phyloP scores from a whole-genome alignment of 169 alveolate genomes.

The Plasmodium chabaudi region DNA sequence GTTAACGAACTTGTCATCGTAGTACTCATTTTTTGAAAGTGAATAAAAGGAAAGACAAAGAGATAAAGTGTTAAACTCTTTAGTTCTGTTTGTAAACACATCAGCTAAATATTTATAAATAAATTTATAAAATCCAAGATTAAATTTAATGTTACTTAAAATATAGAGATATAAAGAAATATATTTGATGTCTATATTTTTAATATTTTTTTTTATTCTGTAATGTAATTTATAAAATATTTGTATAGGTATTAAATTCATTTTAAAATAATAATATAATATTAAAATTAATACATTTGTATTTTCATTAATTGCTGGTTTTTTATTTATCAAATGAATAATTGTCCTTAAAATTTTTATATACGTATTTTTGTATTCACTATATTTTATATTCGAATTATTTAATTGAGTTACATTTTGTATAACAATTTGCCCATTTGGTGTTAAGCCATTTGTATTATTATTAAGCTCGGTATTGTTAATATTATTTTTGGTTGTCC shows the following conservation, averaged over 20 bases:
- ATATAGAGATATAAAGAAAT: conserved; percentile 36
- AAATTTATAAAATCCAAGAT: conserved; percentile 28
- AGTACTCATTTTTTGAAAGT: conserved; percentile 29
- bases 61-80: conserved; percentile 34
- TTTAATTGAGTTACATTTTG: background rate
- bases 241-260: conserved; percentile 66
- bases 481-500: too few species aligned
- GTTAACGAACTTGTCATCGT: conserved; percentile 23
- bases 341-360: conserved; percentile 42
- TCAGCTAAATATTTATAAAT: conserved; percentile 18
- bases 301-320: conserved; percentile 10
- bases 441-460: too few species aligned
- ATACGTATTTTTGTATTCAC: conserved; percentile 39
- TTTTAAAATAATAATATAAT: conserved; percentile 34
- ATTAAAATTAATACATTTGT: conserved; percentile 41
- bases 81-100: conserved; percentile 8
- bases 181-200: conserved; percentile 35
- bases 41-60: conserved; percentile 50
- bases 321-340: conserved; percentile 30
- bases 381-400: background rate
- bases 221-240: conserved; percentile 49
- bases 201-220: conserved; percentile 51
- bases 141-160: conserved; percentile 39
- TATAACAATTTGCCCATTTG: too few species aligned
- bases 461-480: too few species aligned